A percentile compares a stretch with the other conserved stretches of the same genome.
These are phyloP conservation scores for Bryoerythrophyllum caledonicum DNA, from an alignment of 225 moss, liverwort and hornwort species.

Conservation along the genomic window DNA sequence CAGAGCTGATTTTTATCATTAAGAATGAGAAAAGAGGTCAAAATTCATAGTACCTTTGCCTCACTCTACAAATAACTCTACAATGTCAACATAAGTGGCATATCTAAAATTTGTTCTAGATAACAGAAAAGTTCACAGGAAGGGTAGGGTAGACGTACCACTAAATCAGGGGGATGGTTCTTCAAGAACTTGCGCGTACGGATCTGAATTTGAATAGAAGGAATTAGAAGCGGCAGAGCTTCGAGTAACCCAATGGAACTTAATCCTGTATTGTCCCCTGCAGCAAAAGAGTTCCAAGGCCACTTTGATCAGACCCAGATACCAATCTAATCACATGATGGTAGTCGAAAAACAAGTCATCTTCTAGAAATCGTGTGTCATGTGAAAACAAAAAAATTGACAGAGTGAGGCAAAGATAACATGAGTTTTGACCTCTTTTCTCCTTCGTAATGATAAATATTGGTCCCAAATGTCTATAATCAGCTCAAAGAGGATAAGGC, in stretches of 20 bases:
- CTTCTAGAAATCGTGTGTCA: neutral
- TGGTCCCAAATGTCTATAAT: too few relatives aligned
- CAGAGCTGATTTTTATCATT: too few relatives aligned
- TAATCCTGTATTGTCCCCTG: slow-evolving; percentile 79
- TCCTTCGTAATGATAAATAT: too few relatives aligned
- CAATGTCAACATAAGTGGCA: too few relatives aligned
- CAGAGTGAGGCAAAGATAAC: too few relatives aligned
- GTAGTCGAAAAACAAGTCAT: neutral
- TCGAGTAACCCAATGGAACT: slow-evolving; percentile 83
- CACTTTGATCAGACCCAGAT: neutral
- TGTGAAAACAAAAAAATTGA: neutral
- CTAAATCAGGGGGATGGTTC: slow-evolving; percentile 47
- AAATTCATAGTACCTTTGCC: too few relatives aligned
- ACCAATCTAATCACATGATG: slow-evolving; percentile 1
- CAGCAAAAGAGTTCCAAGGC: neutral
- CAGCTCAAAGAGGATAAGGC: too few relatives aligned
- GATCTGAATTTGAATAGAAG: slow-evolving; percentile 55
- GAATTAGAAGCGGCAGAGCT: slow-evolving; percentile 68
- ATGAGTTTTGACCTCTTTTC: too few relatives aligned
- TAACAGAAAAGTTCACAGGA: neutral
- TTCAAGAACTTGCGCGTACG: slow-evolving; percentile 45
- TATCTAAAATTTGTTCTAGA: neutral
- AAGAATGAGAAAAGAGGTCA: too few relatives aligned
- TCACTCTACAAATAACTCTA: too few relatives aligned
- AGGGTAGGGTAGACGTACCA: slow-evolving; percentile 33